Evolutionary conservation across 2,329 filamentous ascomycete species (phyloP).

Genomic region (Ascochyta clinopodiicola): DNA sequence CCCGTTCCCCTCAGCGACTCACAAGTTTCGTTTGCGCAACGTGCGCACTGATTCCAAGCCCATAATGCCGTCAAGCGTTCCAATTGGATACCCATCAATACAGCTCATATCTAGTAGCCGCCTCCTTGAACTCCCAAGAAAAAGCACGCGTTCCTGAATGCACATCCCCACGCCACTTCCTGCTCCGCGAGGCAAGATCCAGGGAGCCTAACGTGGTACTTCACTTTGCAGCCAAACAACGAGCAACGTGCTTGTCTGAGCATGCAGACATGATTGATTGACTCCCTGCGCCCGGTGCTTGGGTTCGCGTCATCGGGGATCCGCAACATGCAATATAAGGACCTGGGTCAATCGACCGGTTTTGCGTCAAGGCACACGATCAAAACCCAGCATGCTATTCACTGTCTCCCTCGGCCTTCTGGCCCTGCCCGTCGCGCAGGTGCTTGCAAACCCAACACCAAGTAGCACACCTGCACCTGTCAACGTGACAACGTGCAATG

Average conservation of each 20-base stretch:
- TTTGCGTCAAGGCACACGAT: slow-evolving; percentile 8
- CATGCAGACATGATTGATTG: neutral
- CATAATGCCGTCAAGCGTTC: neutral
- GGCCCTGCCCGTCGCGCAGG: slow-evolving; percentile 23
- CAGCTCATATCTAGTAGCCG: neutral
- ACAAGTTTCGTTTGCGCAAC: slow-evolving; percentile 18
- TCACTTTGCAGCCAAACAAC: slow-evolving; percentile 24
- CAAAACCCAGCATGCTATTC: slow-evolving; percentile 28
- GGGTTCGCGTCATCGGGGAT: slow-evolving; percentile 16
- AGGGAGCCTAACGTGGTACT: slow-evolving; percentile 3
- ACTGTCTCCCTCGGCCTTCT: slow-evolving; percentile 23
- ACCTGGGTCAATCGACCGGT: neutral
- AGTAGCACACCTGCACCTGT: slow-evolving; percentile 17
- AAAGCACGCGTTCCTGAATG: slow-evolving; percentile 20
- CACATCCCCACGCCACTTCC: slow-evolving; percentile 14
- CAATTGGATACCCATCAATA: slow-evolving; percentile 7
- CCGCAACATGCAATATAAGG: slow-evolving; percentile 19
- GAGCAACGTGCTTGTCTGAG: slow-evolving; percentile 20
- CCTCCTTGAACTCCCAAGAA: slow-evolving; percentile 6
- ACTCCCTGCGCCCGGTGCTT: slow-evolving; percentile 9
- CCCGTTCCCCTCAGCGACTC: slow-evolving; percentile 22
- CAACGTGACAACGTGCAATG: slow-evolving; percentile 61
- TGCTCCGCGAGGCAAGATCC: slow-evolving; percentile 6
- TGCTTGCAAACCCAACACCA: slow-evolving; percentile 26
- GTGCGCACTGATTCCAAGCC: slow-evolving; percentile 17